Conservation (phyloP, 345 rosid genomes). For the Eucalyptus pauciflora region DNA sequence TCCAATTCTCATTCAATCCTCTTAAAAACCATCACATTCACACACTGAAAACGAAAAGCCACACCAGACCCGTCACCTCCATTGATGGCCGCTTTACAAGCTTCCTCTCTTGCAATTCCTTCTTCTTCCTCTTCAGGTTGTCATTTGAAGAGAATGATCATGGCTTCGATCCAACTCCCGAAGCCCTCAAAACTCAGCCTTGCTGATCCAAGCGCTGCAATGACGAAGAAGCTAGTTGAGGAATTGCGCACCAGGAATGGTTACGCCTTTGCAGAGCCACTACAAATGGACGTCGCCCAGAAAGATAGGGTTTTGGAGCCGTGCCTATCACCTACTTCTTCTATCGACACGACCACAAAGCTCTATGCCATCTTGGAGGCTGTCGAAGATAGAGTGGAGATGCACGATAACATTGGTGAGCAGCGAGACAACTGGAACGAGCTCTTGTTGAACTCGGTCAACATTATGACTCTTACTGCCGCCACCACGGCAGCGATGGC, state of each 20-base stretch:
- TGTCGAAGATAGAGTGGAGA: conserved; percentile 49
- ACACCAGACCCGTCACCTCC: neutral
- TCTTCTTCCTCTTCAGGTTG: neutral
- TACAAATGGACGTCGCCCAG: neutral
- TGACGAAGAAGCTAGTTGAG: neutral
- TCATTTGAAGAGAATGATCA: neutral
- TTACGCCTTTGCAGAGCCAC: neutral
- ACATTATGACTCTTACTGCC: conserved; percentile 55
- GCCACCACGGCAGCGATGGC: conserved; percentile 10
- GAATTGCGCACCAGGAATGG: neutral
- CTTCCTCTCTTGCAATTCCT: neutral
- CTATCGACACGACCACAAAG: neutral
- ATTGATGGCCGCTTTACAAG: neutral
- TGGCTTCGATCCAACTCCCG: neutral
- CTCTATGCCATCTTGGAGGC: conserved; percentile 42
- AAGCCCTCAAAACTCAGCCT: neutral
- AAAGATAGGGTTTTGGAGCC: neutral
- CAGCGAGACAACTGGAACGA: conserved; percentile 64
- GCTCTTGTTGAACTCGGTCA: conserved; percentile 48
- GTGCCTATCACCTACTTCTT: neutral
- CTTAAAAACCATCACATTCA: neutral
- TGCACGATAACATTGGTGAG: conserved; percentile 55
- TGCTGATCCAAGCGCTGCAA: neutral
- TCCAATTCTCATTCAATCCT: neutral
- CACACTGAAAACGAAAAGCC: neutral